Evolutionary conservation across 192 early-diverging fungal species (phyloP), one percentile per base, ranked within the genome.

Genomic region (Rhizophagus sp.): DNA sequence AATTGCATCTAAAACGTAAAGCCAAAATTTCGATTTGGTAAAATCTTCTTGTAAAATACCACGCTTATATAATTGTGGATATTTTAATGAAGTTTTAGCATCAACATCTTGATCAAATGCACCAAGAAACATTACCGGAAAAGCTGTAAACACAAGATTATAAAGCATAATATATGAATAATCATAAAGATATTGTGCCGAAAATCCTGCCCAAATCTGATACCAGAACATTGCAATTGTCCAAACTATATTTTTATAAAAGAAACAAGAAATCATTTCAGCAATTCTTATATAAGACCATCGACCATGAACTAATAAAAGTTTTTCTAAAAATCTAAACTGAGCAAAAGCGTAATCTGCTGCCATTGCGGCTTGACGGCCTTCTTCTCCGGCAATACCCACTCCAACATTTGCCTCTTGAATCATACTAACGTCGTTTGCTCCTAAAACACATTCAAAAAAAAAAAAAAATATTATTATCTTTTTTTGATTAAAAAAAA

Each of bases 351-450:
- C 94, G 81, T 97, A 99, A 87, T 99, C 97, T 30, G 92, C 89
- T 3, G 95, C 93, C 94, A 96, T 95, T 9, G 91, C 93, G 1
- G 97, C 97, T 81, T 99, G 96, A 83, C 97, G 81, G 12, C 97
- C 97, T 85, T 99, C 97, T 79, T 96, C 93, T 62, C 97, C 97
- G 19, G 93, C 92, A 75, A 99, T 97, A 33, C 97, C 97, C 39
- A 99, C 85, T 61, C 97, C 97, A 24, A 99, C 90, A 83, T 99
- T 93, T 44, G 97, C 96, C 62, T 95, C 96, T 85, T 99, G 97
- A 79, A 99, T 99, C 97, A 99, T 99, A 47, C 91, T 91, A 19
- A 99, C 96, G 83, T 99, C 97, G 83, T 99, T 99, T 17, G 96
- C 97, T 44, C 96, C 91, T 72, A 34, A 36, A 36, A 5, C 8